Percentiles rank a stretch among this genome's conserved stretches.
These are phyloP conservation scores for Cutaneotrichosporon mucoides DNA, from an alignment of 1,284 basidiomycete genomes.

Conservation along the genomic window DNA sequence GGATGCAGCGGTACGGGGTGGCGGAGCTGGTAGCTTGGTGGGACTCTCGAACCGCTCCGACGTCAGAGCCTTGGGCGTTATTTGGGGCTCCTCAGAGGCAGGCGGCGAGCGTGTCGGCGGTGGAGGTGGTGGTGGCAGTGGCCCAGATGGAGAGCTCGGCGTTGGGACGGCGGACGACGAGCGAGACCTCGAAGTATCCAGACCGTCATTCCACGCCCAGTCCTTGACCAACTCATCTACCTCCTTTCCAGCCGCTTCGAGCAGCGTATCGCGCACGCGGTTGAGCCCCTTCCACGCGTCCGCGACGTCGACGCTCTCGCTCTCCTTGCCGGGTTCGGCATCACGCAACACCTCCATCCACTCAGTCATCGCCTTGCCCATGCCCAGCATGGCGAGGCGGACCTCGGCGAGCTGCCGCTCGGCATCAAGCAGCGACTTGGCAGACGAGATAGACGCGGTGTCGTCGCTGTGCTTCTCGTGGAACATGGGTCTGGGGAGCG, in stretches of 20 bases:
- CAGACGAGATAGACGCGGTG: constrained; percentile 20
- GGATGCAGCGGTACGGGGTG: background rate
- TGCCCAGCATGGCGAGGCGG: constrained; percentile 42
- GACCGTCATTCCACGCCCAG: constrained; percentile 46
- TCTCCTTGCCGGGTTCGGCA: background rate
- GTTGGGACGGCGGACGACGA: constrained; percentile 1
- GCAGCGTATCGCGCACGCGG: constrained; percentile 32
- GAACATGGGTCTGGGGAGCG: constrained; percentile 22
- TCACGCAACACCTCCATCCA: constrained; percentile 31
- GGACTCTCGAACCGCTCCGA: background rate
- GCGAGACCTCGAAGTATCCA: constrained; percentile 27
- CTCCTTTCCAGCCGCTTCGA: constrained; percentile 39
- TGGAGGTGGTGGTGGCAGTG: background rate
- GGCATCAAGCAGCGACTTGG: constrained; percentile 36
- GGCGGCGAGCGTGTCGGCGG: background rate
- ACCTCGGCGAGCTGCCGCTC: constrained; percentile 45
- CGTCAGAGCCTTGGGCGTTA: constrained; percentile 4
- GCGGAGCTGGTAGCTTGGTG: background rate
- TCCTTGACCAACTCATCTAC: constrained; percentile 41
- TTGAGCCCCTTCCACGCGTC: constrained; percentile 31
- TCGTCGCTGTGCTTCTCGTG: constrained; percentile 9
- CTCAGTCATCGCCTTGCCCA: constrained; percentile 46
- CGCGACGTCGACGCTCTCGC: background rate
- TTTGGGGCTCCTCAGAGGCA: background rate
- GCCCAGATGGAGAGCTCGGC: background rate